These are phyloP conservation scores for Protomyces inundatus DNA, from an alignment of 1,139 yeast genomes.

Conservation along the genomic window DNA sequence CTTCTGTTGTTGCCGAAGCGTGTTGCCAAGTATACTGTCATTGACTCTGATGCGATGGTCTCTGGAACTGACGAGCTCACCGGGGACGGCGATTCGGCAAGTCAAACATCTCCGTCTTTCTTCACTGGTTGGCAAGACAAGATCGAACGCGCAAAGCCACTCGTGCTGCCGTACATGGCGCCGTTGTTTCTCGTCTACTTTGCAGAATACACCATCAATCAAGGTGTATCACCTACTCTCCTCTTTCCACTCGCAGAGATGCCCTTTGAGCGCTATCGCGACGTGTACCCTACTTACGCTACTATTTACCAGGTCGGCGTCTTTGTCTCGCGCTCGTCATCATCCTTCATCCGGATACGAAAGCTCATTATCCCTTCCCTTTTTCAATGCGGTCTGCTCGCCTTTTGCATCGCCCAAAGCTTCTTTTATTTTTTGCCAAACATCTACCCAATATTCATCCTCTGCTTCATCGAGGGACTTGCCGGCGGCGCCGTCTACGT, in stretches of 20 bases:
- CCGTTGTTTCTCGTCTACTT: conserved; percentile 80
- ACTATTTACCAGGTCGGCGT: conserved; percentile 89
- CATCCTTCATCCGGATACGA: conserved; percentile 55
- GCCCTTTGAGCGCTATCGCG: conserved; percentile 60
- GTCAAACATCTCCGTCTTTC: too few species aligned
- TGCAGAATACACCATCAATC: conserved; percentile 83
- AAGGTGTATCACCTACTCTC: conserved; percentile 53
- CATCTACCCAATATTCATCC: conserved; percentile 56
- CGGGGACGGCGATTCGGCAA: neutral
- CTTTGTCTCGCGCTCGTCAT: conserved; percentile 80
- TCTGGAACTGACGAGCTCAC: neutral
- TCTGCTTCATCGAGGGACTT: conserved; percentile 76
- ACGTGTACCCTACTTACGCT: conserved; percentile 89
- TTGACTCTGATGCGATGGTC: neutral
- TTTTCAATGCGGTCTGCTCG: conserved; percentile 64
- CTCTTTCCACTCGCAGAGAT: conserved; percentile 24
- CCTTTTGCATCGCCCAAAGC: conserved; percentile 60
- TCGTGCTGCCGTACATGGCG: conserved; percentile 66
- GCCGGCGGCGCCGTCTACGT: conserved; percentile 88
- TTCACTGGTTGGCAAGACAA: neutral
- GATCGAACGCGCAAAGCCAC: conserved; percentile 38
- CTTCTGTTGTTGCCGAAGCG: conserved; percentile 40
- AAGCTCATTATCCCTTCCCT: conserved; percentile 57
- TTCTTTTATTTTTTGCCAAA: conserved; percentile 55
- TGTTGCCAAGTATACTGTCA: neutral